Percentiles rank a stretch among this genome's conserved stretches.
Evolutionary conservation across 305 asterid genomes (phyloP).

Genomic region (Salvia sclarea): DNA sequence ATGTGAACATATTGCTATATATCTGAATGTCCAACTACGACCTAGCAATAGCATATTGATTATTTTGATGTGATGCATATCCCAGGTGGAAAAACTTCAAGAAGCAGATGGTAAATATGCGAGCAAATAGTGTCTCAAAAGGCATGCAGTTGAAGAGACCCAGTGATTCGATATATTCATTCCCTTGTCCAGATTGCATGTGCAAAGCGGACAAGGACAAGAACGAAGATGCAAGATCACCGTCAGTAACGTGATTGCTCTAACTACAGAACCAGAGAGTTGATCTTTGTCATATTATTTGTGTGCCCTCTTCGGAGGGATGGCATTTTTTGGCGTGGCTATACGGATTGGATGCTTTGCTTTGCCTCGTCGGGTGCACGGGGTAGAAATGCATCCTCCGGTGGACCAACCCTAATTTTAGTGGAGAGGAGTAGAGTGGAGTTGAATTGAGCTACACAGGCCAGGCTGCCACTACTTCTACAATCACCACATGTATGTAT

Average conservation of each 20-base stretch:
- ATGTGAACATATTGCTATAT: neutral
- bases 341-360: too few species aligned
- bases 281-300: neutral
- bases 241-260: slow-evolving; percentile 46
- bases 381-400: neutral
- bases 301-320: slow-evolving; percentile 29
- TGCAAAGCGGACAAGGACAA: slow-evolving; percentile 62
- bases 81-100: slow-evolving; percentile 87
- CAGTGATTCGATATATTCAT: slow-evolving; percentile 74
- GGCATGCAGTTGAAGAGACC: slow-evolving; percentile 84
- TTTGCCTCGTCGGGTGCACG: slow-evolving; percentile 23
- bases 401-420: neutral
- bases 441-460: slow-evolving; percentile 5
- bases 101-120: slow-evolving; percentile 71
- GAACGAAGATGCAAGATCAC: slow-evolving; percentile 54
- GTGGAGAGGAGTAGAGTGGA: too few species aligned
- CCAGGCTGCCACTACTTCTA: slow-evolving; percentile 24
- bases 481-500: slow-evolving; percentile 36
- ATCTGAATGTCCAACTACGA: neutral
- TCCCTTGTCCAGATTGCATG: slow-evolving; percentile 95
- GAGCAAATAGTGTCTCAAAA: slow-evolving; percentile 77
- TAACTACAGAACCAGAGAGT: slow-evolving; percentile 6
- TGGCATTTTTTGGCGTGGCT: slow-evolving; percentile 27
- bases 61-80: neutral
- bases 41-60: too few species aligned